Evolutionary conservation across 805 yeast species (phyloP).

Genomic region (Yarrowia porcina): DNA sequence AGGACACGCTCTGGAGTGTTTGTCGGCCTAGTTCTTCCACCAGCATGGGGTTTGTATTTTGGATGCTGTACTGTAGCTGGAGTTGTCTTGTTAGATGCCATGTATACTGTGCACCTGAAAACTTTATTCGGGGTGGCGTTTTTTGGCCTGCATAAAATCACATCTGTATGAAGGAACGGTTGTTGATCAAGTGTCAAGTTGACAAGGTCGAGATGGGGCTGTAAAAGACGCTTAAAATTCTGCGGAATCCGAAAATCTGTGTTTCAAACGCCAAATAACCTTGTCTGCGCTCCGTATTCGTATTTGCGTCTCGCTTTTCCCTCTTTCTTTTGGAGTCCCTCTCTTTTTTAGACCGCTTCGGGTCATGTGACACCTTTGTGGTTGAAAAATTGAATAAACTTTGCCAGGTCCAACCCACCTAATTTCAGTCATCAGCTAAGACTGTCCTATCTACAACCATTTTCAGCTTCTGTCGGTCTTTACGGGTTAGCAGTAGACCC

Average conservation of each 20-base stretch:
- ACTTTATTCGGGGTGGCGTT: background rate
- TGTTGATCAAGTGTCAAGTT: too few relatives aligned
- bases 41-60: slow-evolving; percentile 5
- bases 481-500: slow-evolving; percentile 20
- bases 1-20: slow-evolving; percentile 9
- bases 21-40: slow-evolving; percentile 22
- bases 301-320: background rate
- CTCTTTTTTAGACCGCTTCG: background rate
- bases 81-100: background rate
- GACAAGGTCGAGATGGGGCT: too few relatives aligned
- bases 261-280: background rate
- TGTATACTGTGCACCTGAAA: background rate
- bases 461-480: slow-evolving; percentile 23
- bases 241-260: background rate
- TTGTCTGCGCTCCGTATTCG: background rate
- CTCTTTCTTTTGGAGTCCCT: background rate
- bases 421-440: slow-evolving; percentile 5
- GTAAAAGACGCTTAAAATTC: too few relatives aligned
- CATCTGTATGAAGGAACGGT: background rate
- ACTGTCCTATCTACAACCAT: slow-evolving; percentile 17
- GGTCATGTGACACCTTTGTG: slow-evolving; percentile 25
- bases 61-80: too few relatives aligned
- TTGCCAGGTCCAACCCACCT: slow-evolving; percentile 2
- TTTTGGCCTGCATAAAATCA: background rate
- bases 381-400: slow-evolving; percentile 22